Evolutionary conservation across 495 filamentous ascomycete species (phyloP).

Genomic region (Trichoderma orchidacearum): DNA sequence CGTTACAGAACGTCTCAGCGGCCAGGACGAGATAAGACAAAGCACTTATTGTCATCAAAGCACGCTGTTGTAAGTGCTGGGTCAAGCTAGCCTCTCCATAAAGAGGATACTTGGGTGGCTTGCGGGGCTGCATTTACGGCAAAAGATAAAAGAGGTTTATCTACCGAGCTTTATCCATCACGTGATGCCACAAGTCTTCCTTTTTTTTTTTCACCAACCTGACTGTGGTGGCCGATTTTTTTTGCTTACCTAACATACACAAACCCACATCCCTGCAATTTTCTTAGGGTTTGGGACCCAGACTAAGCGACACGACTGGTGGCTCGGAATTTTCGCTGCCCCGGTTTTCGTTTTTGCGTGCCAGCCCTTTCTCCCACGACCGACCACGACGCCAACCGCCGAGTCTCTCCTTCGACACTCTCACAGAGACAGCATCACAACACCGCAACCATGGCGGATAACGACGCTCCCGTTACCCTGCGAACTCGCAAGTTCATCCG

Average conservation of each 20-base stretch:
- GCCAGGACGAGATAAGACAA: no score
- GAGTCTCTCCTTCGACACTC: background rate
- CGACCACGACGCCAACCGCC: slow-evolving; percentile 1
- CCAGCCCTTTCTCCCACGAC: slow-evolving; percentile 1
- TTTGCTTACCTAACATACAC: background rate
- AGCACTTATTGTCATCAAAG: no score
- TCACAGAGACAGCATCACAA: background rate
- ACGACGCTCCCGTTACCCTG: slow-evolving; percentile 73
- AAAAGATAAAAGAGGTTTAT: background rate
- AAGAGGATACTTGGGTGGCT: no score
- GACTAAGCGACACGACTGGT: background rate
- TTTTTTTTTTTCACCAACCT: background rate
- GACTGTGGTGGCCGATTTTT: no score
- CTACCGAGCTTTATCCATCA: background rate
- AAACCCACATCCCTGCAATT: background rate
- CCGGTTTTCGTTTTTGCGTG: background rate
- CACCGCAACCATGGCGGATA: slow-evolving; percentile 11
- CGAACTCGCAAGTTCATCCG: slow-evolving; percentile 99
- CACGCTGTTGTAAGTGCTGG: no score
- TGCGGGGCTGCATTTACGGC: no score
- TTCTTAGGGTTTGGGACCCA: slow-evolving; percentile 2
- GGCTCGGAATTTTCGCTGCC: slow-evolving; percentile 2
- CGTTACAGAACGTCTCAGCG: no score
- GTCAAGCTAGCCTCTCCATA: no score
- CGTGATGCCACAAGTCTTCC: background rate